Evolutionary conservation across 257 asterid species (phyloP), one percentile per base, ranked within the genome.

Genomic region (Solanum boliviense): DNA sequence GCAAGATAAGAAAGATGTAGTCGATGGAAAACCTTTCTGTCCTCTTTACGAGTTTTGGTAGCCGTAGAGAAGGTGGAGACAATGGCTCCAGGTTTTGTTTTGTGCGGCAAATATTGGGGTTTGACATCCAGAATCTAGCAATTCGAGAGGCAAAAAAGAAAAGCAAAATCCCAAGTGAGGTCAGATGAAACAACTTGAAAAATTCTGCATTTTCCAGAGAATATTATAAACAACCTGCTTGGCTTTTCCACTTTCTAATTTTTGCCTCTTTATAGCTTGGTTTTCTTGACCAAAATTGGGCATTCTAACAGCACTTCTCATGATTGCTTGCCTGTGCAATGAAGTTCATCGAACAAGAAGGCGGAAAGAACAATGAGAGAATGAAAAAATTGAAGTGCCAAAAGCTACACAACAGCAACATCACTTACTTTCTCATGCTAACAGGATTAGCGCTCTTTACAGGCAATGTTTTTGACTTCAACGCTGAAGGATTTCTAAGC

Each of bases 201-300:
- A 32, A 72, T 12, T n/a, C 13, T 32, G 48, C 72, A 46, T 86
- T 44, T 18, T 44, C 23, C 71, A 23, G 25, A 20, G 41, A 34
- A 68, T 5, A 68, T 31, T 5, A 70, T 70, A 16, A 27, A 75
- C 38, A 39, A 95, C 98, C 99, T 93, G 98, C 89, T 94, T 88
- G 15, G 96, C 88, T 91, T 97, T 94, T 83, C 99, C 99, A 73
- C 93, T 98, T 13, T 93, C 99, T 86, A 97, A 92, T 87, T 95
- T 97, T 90, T 97, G 99, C 92, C 93, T 93, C 94, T 97, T 97
- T 60, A 95, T 92, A 68, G 99, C 98, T 90, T 88, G 99, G 91
- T 94, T 95, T 82, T 96, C 98, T 62, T 95, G 99, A 31, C 92
- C 93, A 52, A 94, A 84, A 85, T 83, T 93, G 72, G 94, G 95